Evolutionary conservation across 305 asterid genomes (phyloP).

Genomic region (Fraxinus xanthoxyloides): DNA sequence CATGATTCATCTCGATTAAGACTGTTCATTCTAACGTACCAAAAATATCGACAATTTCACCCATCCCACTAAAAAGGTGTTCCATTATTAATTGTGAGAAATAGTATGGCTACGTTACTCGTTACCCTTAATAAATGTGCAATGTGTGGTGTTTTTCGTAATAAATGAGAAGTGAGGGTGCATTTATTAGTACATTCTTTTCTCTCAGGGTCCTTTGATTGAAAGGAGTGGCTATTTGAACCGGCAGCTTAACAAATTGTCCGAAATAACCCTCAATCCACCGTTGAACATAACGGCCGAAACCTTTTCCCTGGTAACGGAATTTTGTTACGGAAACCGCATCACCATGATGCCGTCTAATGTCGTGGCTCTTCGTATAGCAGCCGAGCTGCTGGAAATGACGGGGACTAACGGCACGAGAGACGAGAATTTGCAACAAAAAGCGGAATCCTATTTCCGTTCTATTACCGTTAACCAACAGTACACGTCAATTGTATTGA

Average conservation of each 20-base stretch:
- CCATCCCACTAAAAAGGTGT: neutral
- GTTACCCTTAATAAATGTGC: conserved; percentile 38
- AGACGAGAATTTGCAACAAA: conserved; percentile 47
- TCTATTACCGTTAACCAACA: conserved; percentile 50
- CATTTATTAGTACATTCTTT: conserved; percentile 32
- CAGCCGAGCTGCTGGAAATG: conserved; percentile 84
- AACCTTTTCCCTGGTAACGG: conserved; percentile 57
- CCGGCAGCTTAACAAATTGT: conserved; percentile 44
- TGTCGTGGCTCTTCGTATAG: conserved; percentile 70
- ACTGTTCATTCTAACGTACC: neutral
- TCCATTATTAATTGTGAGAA: neutral
- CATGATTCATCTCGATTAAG: neutral
- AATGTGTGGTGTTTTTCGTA: conserved; percentile 25
- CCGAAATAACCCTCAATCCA: conserved; percentile 77
- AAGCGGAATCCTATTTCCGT: conserved; percentile 67
- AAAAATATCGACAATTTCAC: neutral
- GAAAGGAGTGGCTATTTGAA: conserved; percentile 56
- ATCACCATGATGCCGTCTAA: conserved; percentile 63
- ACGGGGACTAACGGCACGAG: conserved; percentile 27
- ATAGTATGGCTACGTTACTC: neutral
- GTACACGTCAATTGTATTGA: conserved; percentile 50
- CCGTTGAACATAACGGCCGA: conserved; percentile 78
- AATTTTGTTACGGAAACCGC: conserved; percentile 64
- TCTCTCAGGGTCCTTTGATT: conserved; percentile 58
- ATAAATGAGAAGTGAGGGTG: conserved; percentile 28